Percentiles rank a stretch among this genome's conserved stretches.
phyloP scores from a whole-genome alignment of 2,329 filamentous ascomycete species.

The Colletotrichum sp. region DNA sequence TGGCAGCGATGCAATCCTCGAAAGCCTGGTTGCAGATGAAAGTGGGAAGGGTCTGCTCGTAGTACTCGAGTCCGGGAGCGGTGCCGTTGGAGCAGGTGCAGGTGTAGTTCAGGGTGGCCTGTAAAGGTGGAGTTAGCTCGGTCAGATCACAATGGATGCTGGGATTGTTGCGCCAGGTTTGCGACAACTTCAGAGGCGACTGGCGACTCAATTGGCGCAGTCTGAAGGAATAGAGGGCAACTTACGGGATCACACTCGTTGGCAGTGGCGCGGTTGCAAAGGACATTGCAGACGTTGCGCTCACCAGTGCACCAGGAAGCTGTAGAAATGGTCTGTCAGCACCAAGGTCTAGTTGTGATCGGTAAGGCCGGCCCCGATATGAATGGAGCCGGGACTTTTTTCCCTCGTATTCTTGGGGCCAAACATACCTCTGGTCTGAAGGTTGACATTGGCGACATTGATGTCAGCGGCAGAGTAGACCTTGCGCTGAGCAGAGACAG shows the following conservation, averaged over 20 bases:
- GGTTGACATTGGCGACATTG: slow-evolving; percentile 1
- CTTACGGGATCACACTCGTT: slow-evolving; percentile 56
- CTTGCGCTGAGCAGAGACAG: slow-evolving; percentile 22
- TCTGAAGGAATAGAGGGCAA: background rate
- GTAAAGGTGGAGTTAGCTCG: slow-evolving; percentile 9
- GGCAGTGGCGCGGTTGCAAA: slow-evolving; percentile 46
- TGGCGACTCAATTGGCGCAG: background rate
- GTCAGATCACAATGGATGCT: background rate
- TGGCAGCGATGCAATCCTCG: slow-evolving; percentile 49
- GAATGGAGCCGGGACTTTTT: background rate
- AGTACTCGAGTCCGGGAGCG: slow-evolving; percentile 57
- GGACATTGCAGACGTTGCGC: slow-evolving; percentile 52
- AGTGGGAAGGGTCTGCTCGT: slow-evolving; percentile 55
- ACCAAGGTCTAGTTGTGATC: background rate
- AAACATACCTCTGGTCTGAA: slow-evolving; percentile 10
- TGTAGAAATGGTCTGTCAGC: slow-evolving; percentile 27
- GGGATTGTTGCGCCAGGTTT: background rate
- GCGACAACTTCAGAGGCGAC: background rate
- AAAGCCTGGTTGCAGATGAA: slow-evolving; percentile 59
- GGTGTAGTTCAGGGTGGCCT: slow-evolving; percentile 49
- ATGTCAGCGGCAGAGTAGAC: slow-evolving; percentile 12
- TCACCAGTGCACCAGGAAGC: slow-evolving; percentile 58
- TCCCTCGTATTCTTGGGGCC: background rate
- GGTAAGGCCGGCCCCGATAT: background rate
- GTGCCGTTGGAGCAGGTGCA: slow-evolving; percentile 57